Evolutionary conservation across 768 basidiomycete species (phyloP).

Genomic region (Naganishia friedmannii): DNA sequence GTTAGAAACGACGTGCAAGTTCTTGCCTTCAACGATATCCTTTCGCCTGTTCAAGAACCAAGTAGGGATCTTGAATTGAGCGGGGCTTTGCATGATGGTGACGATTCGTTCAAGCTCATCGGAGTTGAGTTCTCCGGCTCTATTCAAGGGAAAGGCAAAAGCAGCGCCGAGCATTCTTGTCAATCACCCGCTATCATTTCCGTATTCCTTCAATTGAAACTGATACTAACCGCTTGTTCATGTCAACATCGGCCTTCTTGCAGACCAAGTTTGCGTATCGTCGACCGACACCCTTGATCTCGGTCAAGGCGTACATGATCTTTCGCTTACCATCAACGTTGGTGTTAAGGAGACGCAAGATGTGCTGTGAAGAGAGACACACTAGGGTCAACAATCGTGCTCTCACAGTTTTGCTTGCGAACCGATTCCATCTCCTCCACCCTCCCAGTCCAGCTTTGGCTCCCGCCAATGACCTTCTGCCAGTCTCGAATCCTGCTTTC

Average conservation of each 20-base stretch:
- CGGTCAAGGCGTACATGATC: constrained; percentile 95
- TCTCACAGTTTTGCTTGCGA: background rate
- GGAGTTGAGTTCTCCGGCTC: constrained; percentile 98
- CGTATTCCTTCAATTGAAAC: constrained; percentile 41
- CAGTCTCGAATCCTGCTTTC: background rate
- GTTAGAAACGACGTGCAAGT: constrained; percentile 92
- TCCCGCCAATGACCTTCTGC: background rate
- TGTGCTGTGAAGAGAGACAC: constrained; percentile 66
- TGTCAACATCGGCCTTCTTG: constrained; percentile 99
- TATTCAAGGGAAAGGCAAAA: constrained; percentile 49
- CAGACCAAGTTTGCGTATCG: constrained; percentile 98
- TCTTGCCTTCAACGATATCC: constrained; percentile 95
- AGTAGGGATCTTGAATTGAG: constrained; percentile 97
- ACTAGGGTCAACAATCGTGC: background rate
- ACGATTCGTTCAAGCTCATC: constrained; percentile 99
- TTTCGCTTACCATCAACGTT: constrained; percentile 99
- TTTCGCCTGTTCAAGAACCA: constrained; percentile 99
- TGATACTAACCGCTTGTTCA: constrained; percentile 80
- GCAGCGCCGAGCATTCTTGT: background rate
- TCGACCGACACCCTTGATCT: constrained; percentile 99
- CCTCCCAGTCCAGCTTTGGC: background rate
- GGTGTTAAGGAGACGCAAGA: constrained; percentile 84
- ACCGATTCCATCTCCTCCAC: background rate
- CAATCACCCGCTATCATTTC: background rate
- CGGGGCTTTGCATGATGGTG: constrained; percentile 98